Percentiles rank a stretch among this genome's conserved stretches.
These are phyloP conservation scores for Cladosporium austrohemisphaericum DNA, from an alignment of 2,329 filamentous ascomycete species.

Conservation along the genomic window DNA sequence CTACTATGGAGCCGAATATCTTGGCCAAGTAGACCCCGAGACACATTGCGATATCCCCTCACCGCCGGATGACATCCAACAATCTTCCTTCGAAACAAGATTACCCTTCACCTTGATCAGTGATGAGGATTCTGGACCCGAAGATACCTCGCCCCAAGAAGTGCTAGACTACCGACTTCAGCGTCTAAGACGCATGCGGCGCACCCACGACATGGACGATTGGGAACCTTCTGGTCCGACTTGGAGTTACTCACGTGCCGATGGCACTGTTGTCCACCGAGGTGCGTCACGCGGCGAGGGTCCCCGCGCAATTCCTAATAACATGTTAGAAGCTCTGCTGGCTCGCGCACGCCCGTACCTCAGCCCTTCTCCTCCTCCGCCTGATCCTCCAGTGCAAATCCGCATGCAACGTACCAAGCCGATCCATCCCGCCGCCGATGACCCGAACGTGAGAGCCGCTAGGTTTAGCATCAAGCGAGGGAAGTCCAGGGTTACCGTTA, in stretches of 20 bases:
- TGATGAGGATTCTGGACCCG: slow-evolving; percentile 31
- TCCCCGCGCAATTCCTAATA: neutral
- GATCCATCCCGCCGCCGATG: slow-evolving; percentile 15
- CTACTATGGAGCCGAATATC: slow-evolving; percentile 22
- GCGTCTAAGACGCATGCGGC: slow-evolving; percentile 27
- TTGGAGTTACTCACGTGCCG: slow-evolving; percentile 2
- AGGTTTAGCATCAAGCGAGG: slow-evolving; percentile 78
- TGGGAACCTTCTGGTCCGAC: slow-evolving; percentile 18
- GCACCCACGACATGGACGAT: slow-evolving; percentile 24
- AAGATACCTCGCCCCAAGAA: slow-evolving; percentile 31
- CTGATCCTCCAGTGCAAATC: neutral
- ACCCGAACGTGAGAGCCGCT: slow-evolving; percentile 52
- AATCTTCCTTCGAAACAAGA: slow-evolving; percentile 18
- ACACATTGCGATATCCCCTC: slow-evolving; percentile 27
- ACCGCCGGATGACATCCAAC: slow-evolving; percentile 17
- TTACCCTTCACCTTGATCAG: slow-evolving; percentile 27
- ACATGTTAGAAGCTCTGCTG: slow-evolving; percentile 24
- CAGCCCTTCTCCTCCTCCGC: neutral
- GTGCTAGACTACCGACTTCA: slow-evolving; percentile 32
- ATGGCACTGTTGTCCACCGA: neutral
- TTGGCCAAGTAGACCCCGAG: slow-evolving; percentile 22
- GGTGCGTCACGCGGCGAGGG: neutral
- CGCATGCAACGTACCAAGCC: neutral
- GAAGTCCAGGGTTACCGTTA: slow-evolving; percentile 81
- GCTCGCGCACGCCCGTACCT: slow-evolving; percentile 19